Evolutionary conservation across 2,329 filamentous ascomycete genomes (phyloP).

Genomic region (Colletotrichum sp.): DNA sequence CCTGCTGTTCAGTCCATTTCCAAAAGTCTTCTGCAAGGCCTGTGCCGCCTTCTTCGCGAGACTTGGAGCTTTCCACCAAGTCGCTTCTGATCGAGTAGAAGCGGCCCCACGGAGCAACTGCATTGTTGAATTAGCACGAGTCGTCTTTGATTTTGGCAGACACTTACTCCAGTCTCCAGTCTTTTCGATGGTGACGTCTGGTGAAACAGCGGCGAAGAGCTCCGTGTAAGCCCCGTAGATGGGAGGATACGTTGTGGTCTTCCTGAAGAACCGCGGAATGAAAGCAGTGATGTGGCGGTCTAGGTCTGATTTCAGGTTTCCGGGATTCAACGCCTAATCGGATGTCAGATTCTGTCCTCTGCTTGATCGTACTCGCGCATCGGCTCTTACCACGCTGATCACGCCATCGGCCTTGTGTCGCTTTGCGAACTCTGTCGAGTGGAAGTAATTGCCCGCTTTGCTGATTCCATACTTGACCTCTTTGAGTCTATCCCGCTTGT

Average conservation of each 20-base stretch:
- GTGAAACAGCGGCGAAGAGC: conserved; percentile 50
- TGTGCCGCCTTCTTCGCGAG: conserved; percentile 40
- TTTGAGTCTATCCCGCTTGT: conserved; percentile 25
- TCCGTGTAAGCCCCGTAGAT: conserved; percentile 52
- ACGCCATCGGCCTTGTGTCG: conserved; percentile 27
- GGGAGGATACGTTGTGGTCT: conserved; percentile 28
- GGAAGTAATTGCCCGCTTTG: conserved; percentile 36
- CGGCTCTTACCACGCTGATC: conserved; percentile 22
- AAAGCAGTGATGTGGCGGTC: conserved; percentile 20
- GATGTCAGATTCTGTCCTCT: not conserved
- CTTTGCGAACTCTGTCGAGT: conserved; percentile 33
- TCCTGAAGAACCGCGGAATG: conserved; percentile 8
- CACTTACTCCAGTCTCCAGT: conserved; percentile 33
- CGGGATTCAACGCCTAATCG: conserved; percentile 38
- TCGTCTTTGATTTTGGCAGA: not conserved
- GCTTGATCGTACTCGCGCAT: not conserved
- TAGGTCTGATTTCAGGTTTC: conserved; percentile 43
- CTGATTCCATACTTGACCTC: conserved; percentile 34
- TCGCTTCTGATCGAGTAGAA: conserved; percentile 35
- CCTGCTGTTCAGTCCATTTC: conserved; percentile 45
- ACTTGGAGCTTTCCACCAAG: conserved; percentile 31
- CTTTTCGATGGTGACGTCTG: conserved; percentile 44
- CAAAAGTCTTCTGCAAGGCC: conserved; percentile 42
- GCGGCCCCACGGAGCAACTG: conserved; percentile 43
- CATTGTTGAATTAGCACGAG: not conserved